phyloP scores from a whole-genome alignment of 176 grass and related monocot species.

The Calamus simplicifolius region DNA sequence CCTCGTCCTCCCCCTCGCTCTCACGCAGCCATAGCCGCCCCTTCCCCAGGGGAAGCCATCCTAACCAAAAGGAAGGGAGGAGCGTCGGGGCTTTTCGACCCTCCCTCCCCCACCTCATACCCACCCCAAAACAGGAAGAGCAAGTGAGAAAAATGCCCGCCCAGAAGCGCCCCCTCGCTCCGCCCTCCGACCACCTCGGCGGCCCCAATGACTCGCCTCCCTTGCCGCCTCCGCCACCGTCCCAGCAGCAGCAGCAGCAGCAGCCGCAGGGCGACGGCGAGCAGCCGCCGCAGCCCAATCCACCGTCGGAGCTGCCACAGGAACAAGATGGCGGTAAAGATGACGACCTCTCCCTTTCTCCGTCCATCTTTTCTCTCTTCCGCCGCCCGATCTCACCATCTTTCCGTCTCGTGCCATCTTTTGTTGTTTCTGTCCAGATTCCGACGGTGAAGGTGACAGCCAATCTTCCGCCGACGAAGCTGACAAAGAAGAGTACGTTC shows the following conservation, averaged over 20 bases:
- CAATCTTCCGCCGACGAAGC: background rate
- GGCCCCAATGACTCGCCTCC: background rate
- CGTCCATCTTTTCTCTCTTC: background rate
- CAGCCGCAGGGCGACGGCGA: background rate
- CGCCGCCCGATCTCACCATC: background rate
- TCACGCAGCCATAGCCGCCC: no score
- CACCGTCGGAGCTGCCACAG: background rate
- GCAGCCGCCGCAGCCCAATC: background rate
- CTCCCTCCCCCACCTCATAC: no score
- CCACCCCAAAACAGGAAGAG: background rate
- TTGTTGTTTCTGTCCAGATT: background rate
- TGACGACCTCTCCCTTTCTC: background rate
- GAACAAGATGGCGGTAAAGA: background rate
- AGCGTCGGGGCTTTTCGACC: no score
- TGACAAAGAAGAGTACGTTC: constrained; percentile 1
- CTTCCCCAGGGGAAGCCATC: no score
- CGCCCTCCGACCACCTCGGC: background rate
- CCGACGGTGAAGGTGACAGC: background rate
- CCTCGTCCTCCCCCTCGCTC: background rate
- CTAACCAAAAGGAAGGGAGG: no score
- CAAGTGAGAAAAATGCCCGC: background rate
- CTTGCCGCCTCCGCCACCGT: background rate
- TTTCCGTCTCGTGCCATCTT: background rate
- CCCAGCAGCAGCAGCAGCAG: background rate
- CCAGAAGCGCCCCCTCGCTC: background rate